A percentile compares a stretch with the other conserved stretches of the same genome.
These are phyloP conservation scores for Akanthomyces uredinophilus DNA, from an alignment of 2,329 filamentous ascomycete species.

Conservation along the genomic window DNA sequence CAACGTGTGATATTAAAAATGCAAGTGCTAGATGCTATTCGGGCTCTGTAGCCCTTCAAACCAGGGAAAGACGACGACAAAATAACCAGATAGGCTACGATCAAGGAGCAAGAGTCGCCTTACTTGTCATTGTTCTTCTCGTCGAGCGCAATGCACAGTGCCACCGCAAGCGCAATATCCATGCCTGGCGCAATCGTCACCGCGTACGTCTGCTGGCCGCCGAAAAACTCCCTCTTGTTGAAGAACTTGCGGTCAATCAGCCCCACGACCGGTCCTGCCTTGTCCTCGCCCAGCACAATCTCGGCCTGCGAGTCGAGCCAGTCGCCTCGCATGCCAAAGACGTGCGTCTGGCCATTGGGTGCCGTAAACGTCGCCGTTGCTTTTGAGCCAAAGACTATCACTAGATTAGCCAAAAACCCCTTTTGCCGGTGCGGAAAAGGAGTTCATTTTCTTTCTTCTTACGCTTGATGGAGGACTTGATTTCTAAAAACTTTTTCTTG, in stretches of 20 bases:
- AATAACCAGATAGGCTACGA: too few relatives aligned
- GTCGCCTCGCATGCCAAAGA: conserved; percentile 55
- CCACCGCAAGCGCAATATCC: conserved; percentile 60
- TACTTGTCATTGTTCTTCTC: conserved; percentile 48
- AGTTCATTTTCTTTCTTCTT: too few relatives aligned
- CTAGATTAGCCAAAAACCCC: neutral
- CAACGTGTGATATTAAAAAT: too few relatives aligned
- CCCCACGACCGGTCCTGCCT: conserved; percentile 47
- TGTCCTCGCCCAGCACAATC: conserved; percentile 46
- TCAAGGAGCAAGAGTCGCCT: too few relatives aligned
- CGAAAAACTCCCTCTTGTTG: conserved; percentile 52
- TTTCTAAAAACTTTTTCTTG: conserved; percentile 45
- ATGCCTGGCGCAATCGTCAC: conserved; percentile 59
- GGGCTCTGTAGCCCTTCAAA: too few relatives aligned
- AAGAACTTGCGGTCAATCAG: conserved; percentile 54
- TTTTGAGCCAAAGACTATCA: conserved; percentile 47
- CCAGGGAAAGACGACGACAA: too few relatives aligned
- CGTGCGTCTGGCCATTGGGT: conserved; percentile 35
- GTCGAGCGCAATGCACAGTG: conserved; percentile 63
- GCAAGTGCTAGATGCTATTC: too few relatives aligned
- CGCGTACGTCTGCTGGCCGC: conserved; percentile 60
- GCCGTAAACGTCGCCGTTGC: conserved; percentile 55
- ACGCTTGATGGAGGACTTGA: conserved; percentile 51
- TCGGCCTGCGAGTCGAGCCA: conserved; percentile 53
- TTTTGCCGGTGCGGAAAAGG: too few relatives aligned